Evolutionary conservation across 345 rosid genomes (phyloP).

Genomic region (Populus tremula): DNA sequence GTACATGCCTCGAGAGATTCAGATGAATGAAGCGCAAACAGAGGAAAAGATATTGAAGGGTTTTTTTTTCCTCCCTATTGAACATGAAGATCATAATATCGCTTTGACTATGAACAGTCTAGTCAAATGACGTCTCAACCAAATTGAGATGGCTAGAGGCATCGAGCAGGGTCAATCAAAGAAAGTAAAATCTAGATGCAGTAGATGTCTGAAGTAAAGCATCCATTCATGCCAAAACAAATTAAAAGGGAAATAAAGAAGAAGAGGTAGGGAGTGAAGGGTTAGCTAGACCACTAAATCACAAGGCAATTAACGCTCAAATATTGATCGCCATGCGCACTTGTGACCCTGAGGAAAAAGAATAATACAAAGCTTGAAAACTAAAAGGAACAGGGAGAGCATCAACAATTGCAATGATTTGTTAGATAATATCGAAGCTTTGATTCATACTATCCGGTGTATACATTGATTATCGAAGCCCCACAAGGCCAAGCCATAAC

Average conservation of each 20-base stretch:
- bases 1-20: neutral
- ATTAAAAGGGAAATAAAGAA: neutral
- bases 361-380: neutral
- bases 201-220: neutral
- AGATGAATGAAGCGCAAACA: neutral
- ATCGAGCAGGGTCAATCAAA: neutral
- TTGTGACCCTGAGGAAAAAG: neutral
- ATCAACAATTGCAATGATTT: neutral
- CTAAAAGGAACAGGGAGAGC: neutral
- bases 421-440: neutral
- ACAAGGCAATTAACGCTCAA: neutral
- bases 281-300: neutral
- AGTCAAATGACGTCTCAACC: too few relatives aligned
- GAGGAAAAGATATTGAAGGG: neutral
- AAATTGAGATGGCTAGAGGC: too few relatives aligned
- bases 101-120: too few relatives aligned
- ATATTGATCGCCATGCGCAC: neutral
- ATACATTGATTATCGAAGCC: neutral
- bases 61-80: too few relatives aligned
- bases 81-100: too few relatives aligned
- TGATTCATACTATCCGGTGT: neutral
- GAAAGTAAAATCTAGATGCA: neutral
- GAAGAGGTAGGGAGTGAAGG: neutral
- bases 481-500: slow-evolving; percentile 13
- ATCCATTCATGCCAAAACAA: neutral